Conservation (phyloP, 306 rosid genomes). For the Medicago lupulina region DNA sequence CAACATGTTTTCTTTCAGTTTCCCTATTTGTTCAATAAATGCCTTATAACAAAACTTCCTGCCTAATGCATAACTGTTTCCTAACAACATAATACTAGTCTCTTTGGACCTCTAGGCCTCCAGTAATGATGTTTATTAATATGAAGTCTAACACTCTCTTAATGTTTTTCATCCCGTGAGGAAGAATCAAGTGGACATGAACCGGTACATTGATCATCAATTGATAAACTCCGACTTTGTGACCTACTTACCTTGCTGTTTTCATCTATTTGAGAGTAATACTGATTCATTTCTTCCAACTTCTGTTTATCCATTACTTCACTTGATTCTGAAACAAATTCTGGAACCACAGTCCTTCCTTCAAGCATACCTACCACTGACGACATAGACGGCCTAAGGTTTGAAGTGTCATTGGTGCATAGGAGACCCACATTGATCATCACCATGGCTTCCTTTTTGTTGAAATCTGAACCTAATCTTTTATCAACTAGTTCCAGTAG, state of each 20-base stretch:
- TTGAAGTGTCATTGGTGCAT: constrained; percentile 41
- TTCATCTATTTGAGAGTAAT: constrained; percentile 38
- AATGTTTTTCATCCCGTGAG: constrained; percentile 29
- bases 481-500: constrained; percentile 44
- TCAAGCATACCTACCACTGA: constrained; percentile 48
- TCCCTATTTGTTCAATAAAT: background rate
- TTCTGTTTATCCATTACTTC: constrained; percentile 36
- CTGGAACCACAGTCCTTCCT: constrained; percentile 27
- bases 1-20: background rate
- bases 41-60: background rate
- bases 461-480: constrained; percentile 41
- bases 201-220: background rate
- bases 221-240: background rate
- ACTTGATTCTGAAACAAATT: constrained; percentile 30
- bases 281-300: constrained; percentile 36
- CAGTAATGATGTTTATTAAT: background rate
- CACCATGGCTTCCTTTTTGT: constrained; percentile 36
- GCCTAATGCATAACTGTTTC: no score
- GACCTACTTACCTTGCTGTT: background rate
- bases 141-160: background rate
- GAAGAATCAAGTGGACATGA: constrained; percentile 30
- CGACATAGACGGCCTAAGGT: constrained; percentile 43
- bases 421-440: constrained; percentile 45
- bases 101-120: background rate
- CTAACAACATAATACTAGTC: background rate